phyloP scores from a whole-genome alignment of 108 stramenopile species.

The Conticribra weissflogii region DNA sequence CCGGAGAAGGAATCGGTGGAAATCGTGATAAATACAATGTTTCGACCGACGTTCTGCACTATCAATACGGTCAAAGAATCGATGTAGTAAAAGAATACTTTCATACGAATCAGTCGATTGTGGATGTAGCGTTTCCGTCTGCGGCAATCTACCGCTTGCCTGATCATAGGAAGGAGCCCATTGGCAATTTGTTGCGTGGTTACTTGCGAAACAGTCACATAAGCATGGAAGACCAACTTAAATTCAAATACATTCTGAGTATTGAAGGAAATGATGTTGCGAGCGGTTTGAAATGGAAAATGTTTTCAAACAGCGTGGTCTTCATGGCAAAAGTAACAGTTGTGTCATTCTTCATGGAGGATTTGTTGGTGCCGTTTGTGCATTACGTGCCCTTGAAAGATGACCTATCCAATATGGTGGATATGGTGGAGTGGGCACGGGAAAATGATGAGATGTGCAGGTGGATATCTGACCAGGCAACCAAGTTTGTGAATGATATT shows the following conservation, averaged over 20 bases:
- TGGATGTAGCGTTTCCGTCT: not conserved
- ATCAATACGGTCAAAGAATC: not conserved
- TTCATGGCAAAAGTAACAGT: constrained; percentile 71
- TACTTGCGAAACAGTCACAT: not conserved
- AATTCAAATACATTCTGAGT: constrained; percentile 58
- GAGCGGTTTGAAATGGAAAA: constrained; percentile 76
- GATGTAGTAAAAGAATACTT: not conserved
- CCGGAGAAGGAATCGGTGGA: not conserved
- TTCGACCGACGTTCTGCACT: no score
- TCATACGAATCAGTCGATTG: not conserved
- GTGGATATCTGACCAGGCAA: constrained; percentile 67
- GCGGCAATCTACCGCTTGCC: no score
- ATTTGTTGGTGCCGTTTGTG: constrained; percentile 69
- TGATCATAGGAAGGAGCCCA: not conserved
- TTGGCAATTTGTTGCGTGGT: not conserved
- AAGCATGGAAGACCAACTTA: constrained; percentile 12
- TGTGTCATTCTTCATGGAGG: constrained; percentile 77
- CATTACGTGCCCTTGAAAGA: constrained; percentile 78
- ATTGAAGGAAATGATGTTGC: constrained; percentile 85
- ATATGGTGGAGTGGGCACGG: constrained; percentile 68
- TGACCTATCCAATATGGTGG: constrained; percentile 57
- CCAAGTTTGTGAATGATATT: constrained; percentile 68
- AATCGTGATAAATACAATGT: not conserved
- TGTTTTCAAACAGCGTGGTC: constrained; percentile 69
- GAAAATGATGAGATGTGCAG: constrained; percentile 67